phyloP scores from a whole-genome alignment of 805 yeast species.

The Kuraishia ogatae region DNA sequence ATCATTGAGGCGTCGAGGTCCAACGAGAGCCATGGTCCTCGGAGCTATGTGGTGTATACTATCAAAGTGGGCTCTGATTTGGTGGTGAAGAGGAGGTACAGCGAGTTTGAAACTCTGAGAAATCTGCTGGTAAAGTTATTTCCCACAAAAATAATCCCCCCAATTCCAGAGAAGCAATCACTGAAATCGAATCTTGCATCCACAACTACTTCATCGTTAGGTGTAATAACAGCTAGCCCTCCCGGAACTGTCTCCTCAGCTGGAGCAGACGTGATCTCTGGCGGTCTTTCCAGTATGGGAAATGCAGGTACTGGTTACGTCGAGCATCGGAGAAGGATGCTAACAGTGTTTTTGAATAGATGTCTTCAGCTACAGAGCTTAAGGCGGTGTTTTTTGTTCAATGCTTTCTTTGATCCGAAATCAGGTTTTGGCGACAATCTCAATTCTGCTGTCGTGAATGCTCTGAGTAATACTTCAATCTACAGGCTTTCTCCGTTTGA shows the following conservation, averaged over 20 bases:
- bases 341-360: constrained; percentile 69
- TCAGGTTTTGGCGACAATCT: constrained; percentile 76
- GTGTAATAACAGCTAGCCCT: constrained; percentile 5
- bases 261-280: not conserved
- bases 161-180: constrained; percentile 84
- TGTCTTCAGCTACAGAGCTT: constrained; percentile 55
- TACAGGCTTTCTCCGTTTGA: constrained; percentile 54
- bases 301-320: constrained; percentile 10
- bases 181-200: constrained; percentile 27
- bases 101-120: constrained; percentile 84
- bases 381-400: constrained; percentile 51
- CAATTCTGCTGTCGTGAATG: constrained; percentile 42
- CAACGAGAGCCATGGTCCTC: constrained; percentile 2
- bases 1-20: constrained; percentile 2
- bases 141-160: constrained; percentile 83
- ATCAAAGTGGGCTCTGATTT: constrained; percentile 48
- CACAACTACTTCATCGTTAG: constrained; percentile 20
- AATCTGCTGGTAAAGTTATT: constrained; percentile 60
- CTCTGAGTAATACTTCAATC: constrained; percentile 38
- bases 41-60: constrained; percentile 66
- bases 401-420: constrained; percentile 78
- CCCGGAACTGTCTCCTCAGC: not conserved
- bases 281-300: not conserved
- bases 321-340: constrained; percentile 66
- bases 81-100: constrained; percentile 73